Evolutionary conservation across 2,329 filamentous ascomycete genomes (phyloP).

Genomic region (Ceratocystis variospora): DNA sequence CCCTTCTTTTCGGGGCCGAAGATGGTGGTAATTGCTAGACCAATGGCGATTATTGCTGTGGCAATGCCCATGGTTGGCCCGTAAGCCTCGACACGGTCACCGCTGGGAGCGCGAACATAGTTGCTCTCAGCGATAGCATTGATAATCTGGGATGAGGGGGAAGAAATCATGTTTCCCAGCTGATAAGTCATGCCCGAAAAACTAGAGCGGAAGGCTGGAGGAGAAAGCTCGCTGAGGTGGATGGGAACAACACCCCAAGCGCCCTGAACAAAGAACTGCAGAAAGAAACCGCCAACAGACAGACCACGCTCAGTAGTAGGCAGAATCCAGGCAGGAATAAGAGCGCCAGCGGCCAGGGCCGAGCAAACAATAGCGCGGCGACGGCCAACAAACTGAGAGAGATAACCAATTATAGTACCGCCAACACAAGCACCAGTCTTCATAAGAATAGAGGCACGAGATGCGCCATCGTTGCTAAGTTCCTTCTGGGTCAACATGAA

Average conservation of each 20-base stretch:
- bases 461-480: constrained; percentile 48
- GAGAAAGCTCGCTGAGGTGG: constrained; percentile 63
- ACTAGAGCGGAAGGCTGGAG: constrained; percentile 58
- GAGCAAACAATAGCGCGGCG: constrained; percentile 52
- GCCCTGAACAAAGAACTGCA: constrained; percentile 67
- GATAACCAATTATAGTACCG: constrained; percentile 58
- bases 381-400: constrained; percentile 62
- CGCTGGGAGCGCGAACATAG: constrained; percentile 39
- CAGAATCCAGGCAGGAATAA: constrained; percentile 60
- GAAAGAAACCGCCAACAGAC: constrained; percentile 55
- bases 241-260: constrained; percentile 67
- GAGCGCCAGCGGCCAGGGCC: constrained; percentile 42
- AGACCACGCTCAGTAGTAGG: constrained; percentile 45
- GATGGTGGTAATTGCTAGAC: constrained; percentile 53
- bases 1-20: constrained; percentile 64
- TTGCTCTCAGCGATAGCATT: constrained; percentile 56
- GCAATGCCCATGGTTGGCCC: constrained; percentile 63
- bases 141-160: constrained; percentile 61
- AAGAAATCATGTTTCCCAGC: constrained; percentile 60
- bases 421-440: constrained; percentile 65
- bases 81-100: constrained; percentile 51
- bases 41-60: constrained; percentile 60
- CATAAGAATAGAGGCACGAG: constrained; percentile 67
- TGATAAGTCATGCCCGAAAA: constrained; percentile 64
- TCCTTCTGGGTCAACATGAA: constrained; percentile 65